These are phyloP conservation scores for Phaeosphaeriaceae sp. DNA, from an alignment of 2,329 filamentous ascomycete species.

Conservation along the genomic window DNA sequence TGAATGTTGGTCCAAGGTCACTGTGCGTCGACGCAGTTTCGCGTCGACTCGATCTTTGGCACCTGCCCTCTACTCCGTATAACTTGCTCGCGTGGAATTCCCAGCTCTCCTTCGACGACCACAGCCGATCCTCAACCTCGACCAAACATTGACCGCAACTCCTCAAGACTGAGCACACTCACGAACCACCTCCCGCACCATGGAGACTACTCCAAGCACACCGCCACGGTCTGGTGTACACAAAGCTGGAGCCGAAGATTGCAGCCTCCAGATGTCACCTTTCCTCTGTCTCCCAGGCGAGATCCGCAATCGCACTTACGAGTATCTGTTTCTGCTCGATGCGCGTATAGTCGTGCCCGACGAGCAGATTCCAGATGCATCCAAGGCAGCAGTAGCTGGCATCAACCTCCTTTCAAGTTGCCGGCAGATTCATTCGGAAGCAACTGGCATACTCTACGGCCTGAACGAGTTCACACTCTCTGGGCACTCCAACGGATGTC, in stretches of 20 bases:
- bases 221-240: too few species aligned
- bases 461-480: not conserved
- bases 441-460: not conserved
- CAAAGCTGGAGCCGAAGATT: not conserved
- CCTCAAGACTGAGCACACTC: not conserved
- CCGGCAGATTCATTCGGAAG: not conserved
- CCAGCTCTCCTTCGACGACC: not conserved
- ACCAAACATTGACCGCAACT: not conserved
- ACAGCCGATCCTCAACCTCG: not conserved
- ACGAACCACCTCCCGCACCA: not conserved
- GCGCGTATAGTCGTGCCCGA: not conserved
- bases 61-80: not conserved
- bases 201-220: not conserved
- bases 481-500: too few species aligned
- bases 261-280: too few species aligned
- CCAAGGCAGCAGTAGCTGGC: not conserved
- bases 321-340: not conserved
- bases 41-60: not conserved
- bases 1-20: not conserved
- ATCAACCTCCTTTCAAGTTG: not conserved
- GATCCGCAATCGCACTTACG: not conserved
- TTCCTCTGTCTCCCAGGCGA: not conserved
- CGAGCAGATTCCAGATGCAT: not conserved
- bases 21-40: not conserved
- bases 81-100: not conserved